Evolutionary conservation across 1,284 basidiomycete species (phyloP).

Genomic region (Albatrellus sp.): DNA sequence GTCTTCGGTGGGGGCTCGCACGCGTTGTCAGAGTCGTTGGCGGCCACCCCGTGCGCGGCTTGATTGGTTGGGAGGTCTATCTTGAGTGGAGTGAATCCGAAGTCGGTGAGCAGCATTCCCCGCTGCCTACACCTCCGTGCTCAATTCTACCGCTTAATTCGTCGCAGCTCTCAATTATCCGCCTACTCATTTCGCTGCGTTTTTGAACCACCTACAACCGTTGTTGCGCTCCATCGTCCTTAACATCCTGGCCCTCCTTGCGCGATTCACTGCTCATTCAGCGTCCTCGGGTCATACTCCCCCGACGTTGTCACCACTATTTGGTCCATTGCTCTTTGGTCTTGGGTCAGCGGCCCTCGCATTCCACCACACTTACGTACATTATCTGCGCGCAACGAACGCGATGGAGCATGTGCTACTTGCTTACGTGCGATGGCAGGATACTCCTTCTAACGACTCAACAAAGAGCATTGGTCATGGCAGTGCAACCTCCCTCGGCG

Average conservation of each 20-base stretch:
- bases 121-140: conserved; percentile 14
- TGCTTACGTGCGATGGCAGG: conserved; percentile 73
- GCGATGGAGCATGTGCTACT: conserved; percentile 85
- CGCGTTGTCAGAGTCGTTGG: conserved; percentile 55
- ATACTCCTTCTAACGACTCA: conserved; percentile 27
- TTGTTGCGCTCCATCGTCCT: conserved; percentile 48
- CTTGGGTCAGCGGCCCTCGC: conserved; percentile 48
- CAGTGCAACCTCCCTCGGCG: conserved; percentile 44
- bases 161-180: conserved; percentile 50
- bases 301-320: conserved; percentile 76
- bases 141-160: conserved; percentile 9
- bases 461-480: conserved; percentile 22
- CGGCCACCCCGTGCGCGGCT: conserved; percentile 55
- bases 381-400: conserved; percentile 70
- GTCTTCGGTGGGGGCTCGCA: conserved; percentile 75
- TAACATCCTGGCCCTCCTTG: conserved; percentile 62
- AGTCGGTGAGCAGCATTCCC: conserved; percentile 38
- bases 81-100: conserved; percentile 67
- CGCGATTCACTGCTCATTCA: conserved; percentile 71
- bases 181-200: conserved; percentile 52
- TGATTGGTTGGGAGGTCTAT: conserved; percentile 73
- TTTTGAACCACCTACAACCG: conserved; percentile 40
- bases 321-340: conserved; percentile 77
- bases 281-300: conserved; percentile 74
- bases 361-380: conserved; percentile 68